A percentile compares a stretch with the other conserved stretches of the same genome.
These are phyloP conservation scores for Pueraria montana DNA, from an alignment of 306 rosid genomes.

Conservation along the genomic window DNA sequence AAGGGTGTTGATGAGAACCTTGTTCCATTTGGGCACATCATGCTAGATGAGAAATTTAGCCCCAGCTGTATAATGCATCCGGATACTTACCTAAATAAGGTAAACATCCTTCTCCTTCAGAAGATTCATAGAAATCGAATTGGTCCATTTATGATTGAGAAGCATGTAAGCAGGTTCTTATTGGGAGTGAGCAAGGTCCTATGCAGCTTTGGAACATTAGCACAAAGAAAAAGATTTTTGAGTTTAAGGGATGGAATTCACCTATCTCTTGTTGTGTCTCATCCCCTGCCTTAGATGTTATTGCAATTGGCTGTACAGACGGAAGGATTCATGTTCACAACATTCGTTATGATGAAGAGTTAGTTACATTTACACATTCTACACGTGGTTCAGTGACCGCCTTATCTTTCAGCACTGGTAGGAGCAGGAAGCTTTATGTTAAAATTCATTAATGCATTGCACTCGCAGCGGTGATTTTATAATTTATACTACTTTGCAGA, in stretches of 20 bases:
- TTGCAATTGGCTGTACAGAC: constrained; percentile 93
- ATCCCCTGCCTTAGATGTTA: constrained; percentile 91
- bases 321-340: constrained; percentile 88
- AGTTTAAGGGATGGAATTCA: constrained; percentile 95
- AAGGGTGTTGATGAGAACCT: constrained; percentile 71
- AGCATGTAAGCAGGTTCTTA: constrained; percentile 67
- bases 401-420: constrained; percentile 91
- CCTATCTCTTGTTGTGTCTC: constrained; percentile 79
- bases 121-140: constrained; percentile 27
- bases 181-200: constrained; percentile 90
- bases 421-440: background rate
- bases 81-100: constrained; percentile 94
- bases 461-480: background rate
- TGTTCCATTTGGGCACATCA: constrained; percentile 67
- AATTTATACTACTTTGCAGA: background rate
- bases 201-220: constrained; percentile 96
- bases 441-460: background rate
- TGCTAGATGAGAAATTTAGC: constrained; percentile 60
- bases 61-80: constrained; percentile 88
- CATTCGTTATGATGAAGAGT: constrained; percentile 80
- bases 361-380: constrained; percentile 86
- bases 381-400: constrained; percentile 94
- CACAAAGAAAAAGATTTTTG: constrained; percentile 79
- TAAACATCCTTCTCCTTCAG: constrained; percentile 42
- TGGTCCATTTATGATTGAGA: constrained; percentile 35